Evolutionary conservation across 106 monocot genomes (phyloP).

Genomic region (Apostasia shenzhenica): DNA sequence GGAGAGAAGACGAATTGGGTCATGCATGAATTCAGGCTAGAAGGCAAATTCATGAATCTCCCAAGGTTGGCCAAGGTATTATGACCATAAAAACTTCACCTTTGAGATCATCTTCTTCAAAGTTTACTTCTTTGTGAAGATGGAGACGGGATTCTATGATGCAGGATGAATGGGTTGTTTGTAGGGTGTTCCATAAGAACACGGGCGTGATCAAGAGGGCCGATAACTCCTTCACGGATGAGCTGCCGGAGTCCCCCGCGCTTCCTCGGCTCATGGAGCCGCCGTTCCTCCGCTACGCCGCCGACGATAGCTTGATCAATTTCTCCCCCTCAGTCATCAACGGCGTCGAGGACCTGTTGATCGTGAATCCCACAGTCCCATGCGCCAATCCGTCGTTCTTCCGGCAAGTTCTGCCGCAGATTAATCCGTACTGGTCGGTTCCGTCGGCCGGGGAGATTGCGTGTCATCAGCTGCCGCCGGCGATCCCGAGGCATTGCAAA

Average conservation of each 20-base stretch:
- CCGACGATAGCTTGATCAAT: background rate
- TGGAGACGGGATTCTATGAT: background rate
- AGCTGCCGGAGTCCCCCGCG: slow-evolving; percentile 21
- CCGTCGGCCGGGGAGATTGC: background rate
- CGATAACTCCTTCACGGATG: slow-evolving; percentile 24
- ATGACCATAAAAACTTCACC: no score
- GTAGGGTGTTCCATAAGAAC: slow-evolving; percentile 62
- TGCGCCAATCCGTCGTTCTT: background rate
- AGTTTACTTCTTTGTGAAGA: no score
- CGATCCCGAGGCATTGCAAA: slow-evolving; percentile 33
- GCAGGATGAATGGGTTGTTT: slow-evolving; percentile 89
- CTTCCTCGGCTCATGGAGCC: slow-evolving; percentile 45
- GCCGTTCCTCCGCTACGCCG: background rate
- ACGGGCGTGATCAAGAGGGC: slow-evolving; percentile 19
- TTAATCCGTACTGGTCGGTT: background rate
- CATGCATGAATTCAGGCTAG: slow-evolving; percentile 59
- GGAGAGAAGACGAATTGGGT: slow-evolving; percentile 34
- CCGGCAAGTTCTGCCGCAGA: background rate
- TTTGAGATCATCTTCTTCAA: no score
- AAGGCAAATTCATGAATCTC: background rate
- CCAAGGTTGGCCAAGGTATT: slow-evolving; percentile 6
- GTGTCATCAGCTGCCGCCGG: no score
- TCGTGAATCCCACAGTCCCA: background rate
- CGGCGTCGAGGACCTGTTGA: background rate
- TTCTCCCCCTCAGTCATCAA: background rate